Conservation (phyloP, 306 rosid genomes). For the Cicer arietinum region DNA sequence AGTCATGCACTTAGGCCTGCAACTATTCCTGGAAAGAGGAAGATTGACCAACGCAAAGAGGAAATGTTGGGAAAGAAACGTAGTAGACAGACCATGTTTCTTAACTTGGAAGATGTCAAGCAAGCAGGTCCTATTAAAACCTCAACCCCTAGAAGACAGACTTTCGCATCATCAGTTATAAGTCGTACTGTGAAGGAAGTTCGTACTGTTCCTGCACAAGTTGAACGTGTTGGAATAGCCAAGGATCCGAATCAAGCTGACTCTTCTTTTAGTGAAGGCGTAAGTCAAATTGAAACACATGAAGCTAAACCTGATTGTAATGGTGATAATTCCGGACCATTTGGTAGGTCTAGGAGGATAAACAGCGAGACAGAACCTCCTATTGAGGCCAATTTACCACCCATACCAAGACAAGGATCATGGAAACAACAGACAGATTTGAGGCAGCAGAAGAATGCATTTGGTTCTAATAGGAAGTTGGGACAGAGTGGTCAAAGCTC, state of each 20-base stretch:
- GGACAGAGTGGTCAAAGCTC: slow-evolving; percentile 61
- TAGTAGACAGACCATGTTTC: slow-evolving; percentile 90
- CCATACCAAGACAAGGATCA: slow-evolving; percentile 84
- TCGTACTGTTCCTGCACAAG: slow-evolving; percentile 57
- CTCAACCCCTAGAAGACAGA: slow-evolving; percentile 90
- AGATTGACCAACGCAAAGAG: slow-evolving; percentile 80
- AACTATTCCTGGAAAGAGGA: slow-evolving; percentile 83
- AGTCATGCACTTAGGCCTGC: slow-evolving; percentile 79
- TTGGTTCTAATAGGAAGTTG: slow-evolving; percentile 67
- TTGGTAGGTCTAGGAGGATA: slow-evolving; percentile 67
- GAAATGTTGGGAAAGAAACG: slow-evolving; percentile 97
- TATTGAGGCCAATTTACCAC: slow-evolving; percentile 66
- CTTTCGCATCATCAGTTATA: slow-evolving; percentile 63
- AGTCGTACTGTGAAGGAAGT: slow-evolving; percentile 80
- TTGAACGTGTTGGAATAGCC: slow-evolving; percentile 62
- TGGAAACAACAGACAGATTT: slow-evolving; percentile 82
- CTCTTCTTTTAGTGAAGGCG: slow-evolving; percentile 63
- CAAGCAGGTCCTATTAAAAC: slow-evolving; percentile 91
- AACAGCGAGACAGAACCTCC: slow-evolving; percentile 67
- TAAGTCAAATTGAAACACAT: slow-evolving; percentile 53
- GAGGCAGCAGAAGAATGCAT: slow-evolving; percentile 71
- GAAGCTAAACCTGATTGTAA: slow-evolving; percentile 75
- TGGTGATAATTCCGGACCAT: slow-evolving; percentile 66
- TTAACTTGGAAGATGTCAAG: slow-evolving; percentile 94
- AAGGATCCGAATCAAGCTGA: slow-evolving; percentile 79